phyloP scores from a whole-genome alignment of 2,329 filamentous ascomycete species.

The Lomentospora prolificans region DNA sequence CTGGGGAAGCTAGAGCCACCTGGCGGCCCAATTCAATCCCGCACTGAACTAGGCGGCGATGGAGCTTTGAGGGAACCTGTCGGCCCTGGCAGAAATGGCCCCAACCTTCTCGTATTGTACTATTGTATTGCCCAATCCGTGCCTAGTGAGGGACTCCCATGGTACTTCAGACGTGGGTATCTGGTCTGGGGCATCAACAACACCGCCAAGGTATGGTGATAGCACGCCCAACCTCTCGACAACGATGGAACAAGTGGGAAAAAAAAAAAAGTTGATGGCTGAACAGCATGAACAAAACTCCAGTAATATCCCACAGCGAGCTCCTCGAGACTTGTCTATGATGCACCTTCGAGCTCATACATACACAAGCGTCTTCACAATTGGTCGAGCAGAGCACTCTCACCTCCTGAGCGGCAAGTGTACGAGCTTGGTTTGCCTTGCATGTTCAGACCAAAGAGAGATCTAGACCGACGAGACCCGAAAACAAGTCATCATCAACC shows the following conservation, averaged over 20 bases:
- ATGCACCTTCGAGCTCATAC: slow-evolving; percentile 3
- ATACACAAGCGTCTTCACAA: background rate
- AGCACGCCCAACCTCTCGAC: background rate
- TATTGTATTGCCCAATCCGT: background rate
- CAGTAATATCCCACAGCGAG: background rate
- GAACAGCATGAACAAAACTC: slow-evolving; percentile 5
- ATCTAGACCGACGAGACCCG: background rate
- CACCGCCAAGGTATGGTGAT: too few species aligned
- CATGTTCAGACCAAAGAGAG: background rate
- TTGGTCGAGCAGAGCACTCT: slow-evolving; percentile 1
- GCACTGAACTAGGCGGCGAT: background rate
- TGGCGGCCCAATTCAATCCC: background rate
- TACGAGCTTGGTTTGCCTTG: background rate
- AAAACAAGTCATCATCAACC: background rate
- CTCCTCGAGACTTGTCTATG: background rate
- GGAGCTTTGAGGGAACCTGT: too few species aligned
- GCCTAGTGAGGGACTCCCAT: background rate
- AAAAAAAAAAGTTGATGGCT: background rate
- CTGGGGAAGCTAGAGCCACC: background rate
- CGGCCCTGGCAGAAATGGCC: slow-evolving; percentile 1
- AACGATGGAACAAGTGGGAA: background rate
- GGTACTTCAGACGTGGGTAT: background rate
- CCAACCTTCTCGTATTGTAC: background rate
- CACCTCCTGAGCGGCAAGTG: background rate
- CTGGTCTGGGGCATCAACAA: too few species aligned